Evolutionary conservation across 306 rosid species (phyloP).

Genomic region (Parietaria judaica): DNA sequence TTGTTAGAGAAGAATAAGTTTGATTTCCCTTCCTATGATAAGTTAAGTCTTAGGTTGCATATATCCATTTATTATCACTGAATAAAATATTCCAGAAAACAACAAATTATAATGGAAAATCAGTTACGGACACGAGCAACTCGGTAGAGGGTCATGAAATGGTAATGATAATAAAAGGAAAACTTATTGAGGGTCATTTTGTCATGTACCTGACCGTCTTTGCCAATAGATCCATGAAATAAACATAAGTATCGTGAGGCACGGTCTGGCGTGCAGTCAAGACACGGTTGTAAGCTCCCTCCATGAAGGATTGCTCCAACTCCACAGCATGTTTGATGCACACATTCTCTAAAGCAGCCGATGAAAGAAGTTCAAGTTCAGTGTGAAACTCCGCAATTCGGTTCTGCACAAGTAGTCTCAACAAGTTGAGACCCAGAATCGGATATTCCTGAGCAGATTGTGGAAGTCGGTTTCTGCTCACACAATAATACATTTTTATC

Average conservation of each 20-base stretch:
- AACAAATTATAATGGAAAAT: background rate
- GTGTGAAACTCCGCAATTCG: constrained; percentile 98
- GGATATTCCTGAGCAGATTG: constrained; percentile 83
- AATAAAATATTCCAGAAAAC: too few relatives aligned
- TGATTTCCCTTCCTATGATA: too few relatives aligned
- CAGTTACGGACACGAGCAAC: background rate
- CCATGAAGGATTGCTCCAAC: constrained; percentile 99
- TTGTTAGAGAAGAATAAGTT: too few relatives aligned
- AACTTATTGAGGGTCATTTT: too few relatives aligned
- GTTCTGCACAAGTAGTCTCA: constrained; percentile 95
- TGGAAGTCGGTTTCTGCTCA: constrained; percentile 64
- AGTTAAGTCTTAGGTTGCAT: too few relatives aligned
- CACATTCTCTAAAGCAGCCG: constrained; percentile 77
- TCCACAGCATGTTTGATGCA: constrained; percentile 96
- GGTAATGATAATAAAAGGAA: too few relatives aligned
- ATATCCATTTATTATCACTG: too few relatives aligned
- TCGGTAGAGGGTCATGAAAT: too few relatives aligned
- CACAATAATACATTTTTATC: constrained; percentile 11
- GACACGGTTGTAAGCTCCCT: constrained; percentile 96
- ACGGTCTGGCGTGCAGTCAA: constrained; percentile 88
- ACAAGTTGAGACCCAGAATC: constrained; percentile 88
- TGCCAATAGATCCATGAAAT: constrained; percentile 96
- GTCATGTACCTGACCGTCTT: constrained; percentile 81
- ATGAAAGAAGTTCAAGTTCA: constrained; percentile 81
- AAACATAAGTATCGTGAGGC: constrained; percentile 79